A percentile compares a stretch with the other conserved stretches of the same genome.
These are phyloP conservation scores for Ophiostoma australiae DNA, from an alignment of 2,329 filamentous ascomycete species.

Conservation along the genomic window DNA sequence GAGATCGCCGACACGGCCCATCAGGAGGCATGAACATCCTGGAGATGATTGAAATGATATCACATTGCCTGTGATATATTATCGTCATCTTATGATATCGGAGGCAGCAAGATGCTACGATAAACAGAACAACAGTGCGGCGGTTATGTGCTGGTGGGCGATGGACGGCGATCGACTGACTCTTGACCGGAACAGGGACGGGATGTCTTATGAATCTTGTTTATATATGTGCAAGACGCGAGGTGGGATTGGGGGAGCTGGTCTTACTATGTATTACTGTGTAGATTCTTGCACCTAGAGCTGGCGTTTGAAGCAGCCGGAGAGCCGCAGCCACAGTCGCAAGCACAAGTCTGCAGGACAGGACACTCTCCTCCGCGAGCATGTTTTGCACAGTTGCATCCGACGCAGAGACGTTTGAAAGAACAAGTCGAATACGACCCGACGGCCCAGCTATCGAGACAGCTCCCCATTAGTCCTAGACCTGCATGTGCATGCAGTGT, in stretches of 20 bases:
- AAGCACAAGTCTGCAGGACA: background rate
- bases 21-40: background rate
- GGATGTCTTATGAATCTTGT: conserved; percentile 5
- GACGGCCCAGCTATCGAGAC: background rate
- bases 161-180: background rate
- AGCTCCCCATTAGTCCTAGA: conserved; percentile 16
- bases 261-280: too few relatives aligned
- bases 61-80: background rate
- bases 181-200: background rate
- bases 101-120: background rate
- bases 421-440: background rate
- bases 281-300: too few relatives aligned
- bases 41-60: background rate
- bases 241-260: background rate
- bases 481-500: conserved; percentile 23
- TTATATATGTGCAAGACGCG: conserved; percentile 8
- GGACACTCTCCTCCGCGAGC: conserved; percentile 1
- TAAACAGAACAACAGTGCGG: background rate
- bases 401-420: background rate
- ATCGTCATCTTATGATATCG: background rate
- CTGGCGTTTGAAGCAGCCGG: too few relatives aligned
- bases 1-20: background rate
- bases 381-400: background rate
- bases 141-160: background rate
- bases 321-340: too few relatives aligned